Evolutionary conservation across 1,139 yeast species (phyloP), one percentile per base, ranked within the genome.

Genomic region (Protomyces arabidopsidicola): DNA sequence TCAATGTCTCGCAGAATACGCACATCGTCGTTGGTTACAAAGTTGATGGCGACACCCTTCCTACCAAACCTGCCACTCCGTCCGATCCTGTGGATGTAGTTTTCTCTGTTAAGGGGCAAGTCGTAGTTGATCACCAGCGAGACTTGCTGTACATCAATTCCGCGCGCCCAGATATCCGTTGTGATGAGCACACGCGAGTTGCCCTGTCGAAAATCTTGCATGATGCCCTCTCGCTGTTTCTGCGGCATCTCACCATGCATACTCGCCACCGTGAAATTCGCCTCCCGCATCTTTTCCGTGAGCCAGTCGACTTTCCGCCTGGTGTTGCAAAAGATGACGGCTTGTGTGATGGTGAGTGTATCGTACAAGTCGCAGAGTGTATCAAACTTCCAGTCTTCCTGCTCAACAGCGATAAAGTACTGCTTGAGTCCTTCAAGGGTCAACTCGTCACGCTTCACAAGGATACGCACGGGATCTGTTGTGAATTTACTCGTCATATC

Each of bases 1-100:
- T 95, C 98, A 74, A 93, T 88, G 81, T 91, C 98, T 82, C 97
- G 88, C 87, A 95, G 85, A 82, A 88, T 88, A 75, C 86, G 87
- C 76, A 90, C 90, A 77, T 93, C 98, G 72, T 87, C 86, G 74
- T 83, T 84, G 71, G 98, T 90, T 77, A 91, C 95, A 74, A 93
- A 88, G 86, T 93, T 93, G 84, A 93, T 90, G 75, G 98, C 98
- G 76, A 91, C 97, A 87, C 98, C 98, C 86, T 93, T 93, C 82
- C 98, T 87, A 83, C 62, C 98, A 83, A 93, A 93, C 83, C 98
- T 93, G 83, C 98, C 98, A 83, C 97, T 96, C 84, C 98, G 89
- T 85, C 98, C 98, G 75, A 93, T 93, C 86, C 98, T 88, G 84
- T 93, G 98, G 76, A 93, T 90, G 80, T 93, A 93, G 87, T 93